These are phyloP conservation scores for Vicia faba DNA, from an alignment of 306 rosid species.

Conservation along the genomic window DNA sequence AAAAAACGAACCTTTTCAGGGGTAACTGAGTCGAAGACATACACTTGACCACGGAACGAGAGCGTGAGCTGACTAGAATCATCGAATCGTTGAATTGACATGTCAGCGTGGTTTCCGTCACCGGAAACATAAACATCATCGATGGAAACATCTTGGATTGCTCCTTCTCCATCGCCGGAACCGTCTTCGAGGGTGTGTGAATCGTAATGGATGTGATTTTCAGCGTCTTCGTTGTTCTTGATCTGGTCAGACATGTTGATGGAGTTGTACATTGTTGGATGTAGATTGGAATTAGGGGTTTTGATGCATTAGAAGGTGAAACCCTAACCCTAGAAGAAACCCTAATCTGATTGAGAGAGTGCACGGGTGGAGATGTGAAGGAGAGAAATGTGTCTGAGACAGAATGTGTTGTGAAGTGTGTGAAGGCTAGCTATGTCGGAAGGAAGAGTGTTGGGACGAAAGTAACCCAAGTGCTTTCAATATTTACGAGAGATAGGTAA, in stretches of 20 bases:
- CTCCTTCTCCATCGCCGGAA: constrained; percentile 29
- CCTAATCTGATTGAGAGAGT: not conserved
- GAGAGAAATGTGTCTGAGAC: not conserved
- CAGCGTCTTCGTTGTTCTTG: constrained; percentile 53
- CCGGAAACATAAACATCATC: constrained; percentile 53
- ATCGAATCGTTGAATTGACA: constrained; percentile 55
- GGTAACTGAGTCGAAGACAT: constrained; percentile 82
- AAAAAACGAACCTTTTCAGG: constrained; percentile 68
- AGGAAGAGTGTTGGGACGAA: constrained; percentile 10
- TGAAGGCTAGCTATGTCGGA: not conserved
- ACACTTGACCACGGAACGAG: constrained; percentile 92
- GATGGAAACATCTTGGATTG: constrained; percentile 51
- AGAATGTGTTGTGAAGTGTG: not conserved
- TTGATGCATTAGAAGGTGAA: constrained; percentile 51
- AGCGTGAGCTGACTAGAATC: constrained; percentile 86
- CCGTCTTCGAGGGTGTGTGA: constrained; percentile 62
- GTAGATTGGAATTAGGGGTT: constrained; percentile 41
- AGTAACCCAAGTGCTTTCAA: not conserved
- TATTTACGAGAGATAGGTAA: not conserved
- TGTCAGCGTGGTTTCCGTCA: constrained; percentile 43
- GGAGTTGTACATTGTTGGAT: constrained; percentile 64
- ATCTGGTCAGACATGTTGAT: constrained; percentile 64
- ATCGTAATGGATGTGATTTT: constrained; percentile 59
- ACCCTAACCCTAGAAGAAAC: constrained; percentile 40
- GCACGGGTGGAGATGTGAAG: not conserved